Evolutionary conservation across 805 yeast genomes (phyloP), one percentile per base, ranked within the genome.

Genomic region (Candida pseudofarinosa): DNA sequence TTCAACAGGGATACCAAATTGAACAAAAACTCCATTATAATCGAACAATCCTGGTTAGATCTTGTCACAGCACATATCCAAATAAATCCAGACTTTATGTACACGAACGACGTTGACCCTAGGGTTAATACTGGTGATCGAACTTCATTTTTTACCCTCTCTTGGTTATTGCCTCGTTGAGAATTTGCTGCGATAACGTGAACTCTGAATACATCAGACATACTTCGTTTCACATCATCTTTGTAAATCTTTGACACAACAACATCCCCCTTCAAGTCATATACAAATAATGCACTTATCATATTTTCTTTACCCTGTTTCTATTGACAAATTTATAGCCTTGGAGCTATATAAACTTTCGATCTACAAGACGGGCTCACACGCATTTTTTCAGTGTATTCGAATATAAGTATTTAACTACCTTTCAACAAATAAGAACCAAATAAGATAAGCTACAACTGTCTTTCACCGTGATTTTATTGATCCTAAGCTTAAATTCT

Each of bases 61-160:
- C 97, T 76, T 1, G 95, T 80, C n/a, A 90, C 89, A 0, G 90
- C 95, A 8, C 90, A 95, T 6, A 88, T 54, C 85, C 95, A 93
- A 13, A 91, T 53, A 39, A 74, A 68, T 12, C 72, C 73, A 20
- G 75, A 69, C 49, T 78, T 79, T 38, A 87, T 81, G 56, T 88
- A 90, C 41, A 88, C 74, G 58, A 91, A 93, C 0, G 96, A 84
- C 0, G 98, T 93, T 0, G 96, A 87, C 1, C 98, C 98, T 35
- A 93, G 65, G 0, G 98, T 93, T 35, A 91, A 66, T 33, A 70
- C 67, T 8, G 76, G 76, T 40, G 71, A 67, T 38, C 68, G 56
- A 38, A 55, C 58, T 35, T 61, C 64, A 43, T 43, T 45, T 39
- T 40, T 33, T 34, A 52, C 47, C 7, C 17, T 15, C 34, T 32